phyloP scores from a whole-genome alignment of 2,329 filamentous ascomycete genomes.

The Fusarium pseudocircinatum region DNA sequence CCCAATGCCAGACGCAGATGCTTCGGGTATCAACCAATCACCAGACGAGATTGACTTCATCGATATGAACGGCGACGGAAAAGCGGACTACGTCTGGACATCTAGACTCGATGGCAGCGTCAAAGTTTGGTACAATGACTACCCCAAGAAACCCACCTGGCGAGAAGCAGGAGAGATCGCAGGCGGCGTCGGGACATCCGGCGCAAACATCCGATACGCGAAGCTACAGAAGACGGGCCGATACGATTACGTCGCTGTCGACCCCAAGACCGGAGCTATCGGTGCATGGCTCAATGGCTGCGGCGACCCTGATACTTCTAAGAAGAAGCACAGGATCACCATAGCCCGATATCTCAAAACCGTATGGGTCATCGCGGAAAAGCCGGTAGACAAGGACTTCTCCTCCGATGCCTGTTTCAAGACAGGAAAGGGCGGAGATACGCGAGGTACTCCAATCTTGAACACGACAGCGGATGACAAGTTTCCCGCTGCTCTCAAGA shows the following conservation, averaged over 20 bases:
- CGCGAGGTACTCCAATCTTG: not conserved
- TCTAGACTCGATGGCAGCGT: not conserved
- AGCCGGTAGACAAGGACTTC: not conserved
- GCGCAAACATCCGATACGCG: slow-evolving; percentile 3
- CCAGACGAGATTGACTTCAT: slow-evolving; percentile 6
- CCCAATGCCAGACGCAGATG: not conserved
- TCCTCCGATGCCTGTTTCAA: not conserved
- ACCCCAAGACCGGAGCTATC: slow-evolving; percentile 4
- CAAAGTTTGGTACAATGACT: slow-evolving; percentile 18
- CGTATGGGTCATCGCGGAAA: not conserved
- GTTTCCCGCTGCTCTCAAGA: not conserved
- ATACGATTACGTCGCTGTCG: slow-evolving; percentile 9
- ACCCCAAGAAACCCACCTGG: not conserved
- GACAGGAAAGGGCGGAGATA: not conserved
- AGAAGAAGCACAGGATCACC: slow-evolving; percentile 1
- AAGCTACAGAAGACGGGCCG: not conserved
- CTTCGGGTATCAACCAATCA: not conserved
- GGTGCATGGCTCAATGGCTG: slow-evolving; percentile 17
- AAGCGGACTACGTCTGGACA: slow-evolving; percentile 10
- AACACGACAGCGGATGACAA: not conserved
- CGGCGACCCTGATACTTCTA: not conserved
- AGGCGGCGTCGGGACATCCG: slow-evolving; percentile 1
- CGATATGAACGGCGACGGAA: slow-evolving; percentile 6
- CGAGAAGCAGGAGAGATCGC: not conserved
- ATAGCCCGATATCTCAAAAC: not conserved